A percentile compares a stretch with the other conserved stretches of the same genome.
These are phyloP conservation scores for Fusarium piperis DNA, from an alignment of 2,329 filamentous ascomycete species.

Conservation along the genomic window DNA sequence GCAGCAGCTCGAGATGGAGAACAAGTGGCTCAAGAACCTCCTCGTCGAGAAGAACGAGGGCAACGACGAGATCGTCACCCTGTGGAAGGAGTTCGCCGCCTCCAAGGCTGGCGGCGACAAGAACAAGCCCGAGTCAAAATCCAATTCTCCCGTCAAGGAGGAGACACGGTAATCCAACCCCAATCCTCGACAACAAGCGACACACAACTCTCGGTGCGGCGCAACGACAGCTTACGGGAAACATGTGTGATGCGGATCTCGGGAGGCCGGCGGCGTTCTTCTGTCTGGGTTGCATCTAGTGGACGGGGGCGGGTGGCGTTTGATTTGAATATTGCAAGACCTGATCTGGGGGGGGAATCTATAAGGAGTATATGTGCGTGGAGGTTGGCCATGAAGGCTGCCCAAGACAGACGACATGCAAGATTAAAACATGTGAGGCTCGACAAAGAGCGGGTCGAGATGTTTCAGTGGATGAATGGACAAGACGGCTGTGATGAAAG, in stretches of 20 bases:
- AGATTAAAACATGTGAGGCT: constrained; percentile 21
- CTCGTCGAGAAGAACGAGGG: constrained; percentile 83
- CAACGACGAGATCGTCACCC: constrained; percentile 60
- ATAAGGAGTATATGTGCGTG: constrained; percentile 14
- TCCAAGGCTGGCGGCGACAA: constrained; percentile 46
- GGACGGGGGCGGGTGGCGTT: constrained; percentile 34
- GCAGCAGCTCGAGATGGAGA: constrained; percentile 82
- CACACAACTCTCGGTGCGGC: not conserved
- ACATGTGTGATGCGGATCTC: constrained; percentile 15
- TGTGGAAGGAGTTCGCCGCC: constrained; percentile 61
- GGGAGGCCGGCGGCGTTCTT: constrained; percentile 38
- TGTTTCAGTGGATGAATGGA: constrained; percentile 21
- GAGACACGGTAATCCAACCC: constrained; percentile 31
- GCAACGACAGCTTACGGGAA: constrained; percentile 25
- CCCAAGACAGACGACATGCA: constrained; percentile 23
- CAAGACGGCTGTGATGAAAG: constrained; percentile 25
- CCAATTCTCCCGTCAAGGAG: constrained; percentile 39
- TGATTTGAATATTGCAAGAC: constrained; percentile 36
- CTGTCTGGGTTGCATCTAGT: constrained; percentile 35
- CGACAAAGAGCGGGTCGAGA: constrained; percentile 8
- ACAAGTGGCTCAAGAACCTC: constrained; percentile 83
- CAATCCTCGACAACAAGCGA: not conserved
- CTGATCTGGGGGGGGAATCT: constrained; percentile 9
- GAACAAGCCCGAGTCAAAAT: constrained; percentile 43
- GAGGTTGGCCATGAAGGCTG: constrained; percentile 34